These are phyloP conservation scores for Hypoxylon perforatum DNA, from an alignment of 495 filamentous ascomycete genomes.

Conservation along the genomic window DNA sequence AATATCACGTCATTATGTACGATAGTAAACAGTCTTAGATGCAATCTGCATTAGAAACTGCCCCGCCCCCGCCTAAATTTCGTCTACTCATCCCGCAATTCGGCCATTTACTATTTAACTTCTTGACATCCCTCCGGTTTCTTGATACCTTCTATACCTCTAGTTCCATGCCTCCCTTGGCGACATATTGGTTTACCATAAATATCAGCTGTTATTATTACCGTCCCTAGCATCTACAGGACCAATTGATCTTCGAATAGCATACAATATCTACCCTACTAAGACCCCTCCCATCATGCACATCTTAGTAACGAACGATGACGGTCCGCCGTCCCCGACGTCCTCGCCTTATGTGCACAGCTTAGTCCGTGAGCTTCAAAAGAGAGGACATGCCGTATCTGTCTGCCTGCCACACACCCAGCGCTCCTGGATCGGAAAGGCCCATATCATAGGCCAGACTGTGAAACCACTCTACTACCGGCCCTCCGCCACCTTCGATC, in stretches of 20 bases:
- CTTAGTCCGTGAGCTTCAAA: conserved; percentile 80
- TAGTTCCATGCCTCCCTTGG: neutral
- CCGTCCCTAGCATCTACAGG: neutral
- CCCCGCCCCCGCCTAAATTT: conserved; percentile 40
- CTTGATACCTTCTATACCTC: neutral
- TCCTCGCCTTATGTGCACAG: conserved; percentile 94
- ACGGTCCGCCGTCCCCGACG: conserved; percentile 90
- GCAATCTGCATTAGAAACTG: conserved; percentile 11
- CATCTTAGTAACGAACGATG: conserved; percentile 77
- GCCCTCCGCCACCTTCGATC: conserved; percentile 62
- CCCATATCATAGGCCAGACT: conserved; percentile 87
- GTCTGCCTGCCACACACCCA: conserved; percentile 92
- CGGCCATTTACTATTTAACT: conserved; percentile 9
- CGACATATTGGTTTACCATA: neutral
- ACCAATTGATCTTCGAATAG: conserved; percentile 18
- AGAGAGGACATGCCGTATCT: conserved; percentile 82
- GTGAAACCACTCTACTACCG: conserved; percentile 92
- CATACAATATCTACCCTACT: neutral
- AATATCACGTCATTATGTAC: conserved; percentile 36
- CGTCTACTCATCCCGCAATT: conserved; percentile 17
- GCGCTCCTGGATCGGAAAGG: conserved; percentile 98
- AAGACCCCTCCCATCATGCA: conserved; percentile 55
- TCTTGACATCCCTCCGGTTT: neutral
- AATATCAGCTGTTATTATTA: neutral
- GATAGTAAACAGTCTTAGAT: no score